Base-by-base conservation (phyloP, 805 yeast genomes). In the Suhomyces sp. region DNA sequence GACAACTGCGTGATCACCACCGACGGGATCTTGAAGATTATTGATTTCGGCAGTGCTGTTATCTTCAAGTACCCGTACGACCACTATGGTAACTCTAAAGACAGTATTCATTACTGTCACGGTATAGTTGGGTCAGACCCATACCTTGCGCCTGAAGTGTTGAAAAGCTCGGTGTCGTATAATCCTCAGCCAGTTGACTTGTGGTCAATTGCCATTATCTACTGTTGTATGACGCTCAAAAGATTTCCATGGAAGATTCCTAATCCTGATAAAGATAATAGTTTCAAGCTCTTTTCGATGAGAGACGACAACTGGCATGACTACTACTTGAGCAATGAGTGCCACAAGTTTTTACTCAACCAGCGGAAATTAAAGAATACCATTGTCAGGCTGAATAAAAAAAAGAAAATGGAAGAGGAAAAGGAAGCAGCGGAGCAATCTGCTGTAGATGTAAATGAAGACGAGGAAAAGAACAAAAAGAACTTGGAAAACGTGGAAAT, bases 181-280 rank as follows among this genome's bases (percentile, higher is more conserved):
- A 90, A 88, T 65, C 92, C 96, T 9, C 84, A 84, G 64, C 81
- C 82, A 35, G 91, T 86, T 25, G 96, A 88, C 69, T 79, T 88
- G 29, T 88, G 96, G 96, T 87, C 94, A 5, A 75, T 87, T 45
- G 96, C 89, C 19, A 88, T 88, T 33, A 88, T 88, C 24, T 88
- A 85, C 63, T 88, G 96, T 68, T 88, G 96, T 70, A 87, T 88
- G 93, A 86, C 89, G 57, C 73, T 88, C 54, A 85, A 87, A 68
- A 79, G 92, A 63, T 88, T 88, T 64, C 96, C 96, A 2, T 88
- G 96, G 96, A 88, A 87, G 65, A 87, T 85, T 1, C 96, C 96
- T 10, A 82, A 80, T 58, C 73, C 65, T 2, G 66, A 62, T 6
- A 63, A 61, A 31, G 96, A 88, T 66, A 84, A 85, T 56, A 85